Evolutionary conservation across 1,284 basidiomycete genomes (phyloP), one percentile per base, ranked within the genome.

Genomic region (Irpex lacteus): DNA sequence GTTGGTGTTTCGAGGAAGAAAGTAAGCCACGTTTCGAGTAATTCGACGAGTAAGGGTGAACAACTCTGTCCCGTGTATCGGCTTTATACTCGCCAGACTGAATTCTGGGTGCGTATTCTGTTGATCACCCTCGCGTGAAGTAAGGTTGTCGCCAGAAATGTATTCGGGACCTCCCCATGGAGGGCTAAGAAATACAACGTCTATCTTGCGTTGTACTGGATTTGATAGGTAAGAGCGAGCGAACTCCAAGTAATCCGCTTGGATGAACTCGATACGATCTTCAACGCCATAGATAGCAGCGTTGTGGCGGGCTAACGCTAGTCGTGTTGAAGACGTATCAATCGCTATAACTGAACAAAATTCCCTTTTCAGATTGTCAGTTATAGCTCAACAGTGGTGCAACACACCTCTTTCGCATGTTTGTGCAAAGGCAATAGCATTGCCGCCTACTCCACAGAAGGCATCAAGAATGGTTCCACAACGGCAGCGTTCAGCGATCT

Each of bases 401-500:
- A 15, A 74, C 86, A 64, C 70, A 95, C 94, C 94, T 75, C 90
- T 81, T 74, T 96, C 90, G 77, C 96, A 98, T 1, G 96, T 98
- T 73, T 91, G 87, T 1, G 98, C 98, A 77, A 99, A 98, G 8
- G 96, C 95, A 63, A 99, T 99, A 0, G 96, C 88, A 72, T 99
- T 99, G 2, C 98, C 98, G 7, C 98, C 98, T 0, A 98, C 96
- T 0, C 98, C 98, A 72, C 96, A 98, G 73, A 98, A 99, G 0
- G 95, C 95, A 72, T 99, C 98, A 32, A 97, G 80, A 59, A 96
- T 82, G 2, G 88, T 89, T 69, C 89, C 89, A 70, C 91, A 96
- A 26, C 91, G 83, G 80, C 96, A 98, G 34, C 96, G 81, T 68
- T 95, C 90, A 0, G 98, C 97, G 58, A 98, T 98, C 72, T 96